phyloP scores from a whole-genome alignment of 2,329 filamentous ascomycete genomes.

The Alternaria solani region DNA sequence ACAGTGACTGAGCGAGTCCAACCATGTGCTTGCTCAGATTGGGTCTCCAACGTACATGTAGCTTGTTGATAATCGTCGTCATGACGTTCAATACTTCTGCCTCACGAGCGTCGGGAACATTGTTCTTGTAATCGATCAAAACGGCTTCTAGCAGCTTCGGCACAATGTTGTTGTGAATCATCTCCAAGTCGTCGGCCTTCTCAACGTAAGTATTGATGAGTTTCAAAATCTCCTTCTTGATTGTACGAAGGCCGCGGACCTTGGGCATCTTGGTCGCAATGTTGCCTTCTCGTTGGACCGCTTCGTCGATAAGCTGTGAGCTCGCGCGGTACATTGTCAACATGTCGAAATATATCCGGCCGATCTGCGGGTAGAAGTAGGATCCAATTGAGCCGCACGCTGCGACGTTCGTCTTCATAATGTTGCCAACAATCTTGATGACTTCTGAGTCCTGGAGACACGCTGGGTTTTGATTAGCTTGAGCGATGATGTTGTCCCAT shows the following conservation, averaged over 20 bases:
- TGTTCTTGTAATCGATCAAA: slow-evolving; percentile 94
- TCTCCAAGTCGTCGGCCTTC: slow-evolving; percentile 94
- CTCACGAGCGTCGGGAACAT: slow-evolving; percentile 93
- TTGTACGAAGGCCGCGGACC: slow-evolving; percentile 91
- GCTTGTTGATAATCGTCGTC: slow-evolving; percentile 95
- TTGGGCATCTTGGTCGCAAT: slow-evolving; percentile 97
- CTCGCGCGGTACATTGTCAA: slow-evolving; percentile 98
- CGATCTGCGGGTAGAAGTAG: slow-evolving; percentile 98
- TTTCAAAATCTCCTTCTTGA: slow-evolving; percentile 99
- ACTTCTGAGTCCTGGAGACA: slow-evolving; percentile 92
- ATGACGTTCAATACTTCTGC: slow-evolving; percentile 97
- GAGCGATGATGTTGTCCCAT: slow-evolving; percentile 93
- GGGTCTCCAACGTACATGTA: slow-evolving; percentile 79
- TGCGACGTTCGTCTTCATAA: slow-evolving; percentile 99
- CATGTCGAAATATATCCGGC: slow-evolving; percentile 98
- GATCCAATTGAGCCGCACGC: slow-evolving; percentile 94
- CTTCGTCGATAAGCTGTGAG: slow-evolving; percentile 94
- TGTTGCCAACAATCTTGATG: slow-evolving; percentile 98
- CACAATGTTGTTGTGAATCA: slow-evolving; percentile 92
- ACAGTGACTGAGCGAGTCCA: slow-evolving; percentile 37
- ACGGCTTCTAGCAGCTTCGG: slow-evolving; percentile 95
- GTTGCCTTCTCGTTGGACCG: slow-evolving; percentile 87
- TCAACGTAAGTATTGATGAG: slow-evolving; percentile 98
- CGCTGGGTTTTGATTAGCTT: slow-evolving; percentile 82
- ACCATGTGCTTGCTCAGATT: slow-evolving; percentile 61